Evolutionary conservation across 2,329 filamentous ascomycete species (phyloP).

Genomic region (Penicillium sp.): DNA sequence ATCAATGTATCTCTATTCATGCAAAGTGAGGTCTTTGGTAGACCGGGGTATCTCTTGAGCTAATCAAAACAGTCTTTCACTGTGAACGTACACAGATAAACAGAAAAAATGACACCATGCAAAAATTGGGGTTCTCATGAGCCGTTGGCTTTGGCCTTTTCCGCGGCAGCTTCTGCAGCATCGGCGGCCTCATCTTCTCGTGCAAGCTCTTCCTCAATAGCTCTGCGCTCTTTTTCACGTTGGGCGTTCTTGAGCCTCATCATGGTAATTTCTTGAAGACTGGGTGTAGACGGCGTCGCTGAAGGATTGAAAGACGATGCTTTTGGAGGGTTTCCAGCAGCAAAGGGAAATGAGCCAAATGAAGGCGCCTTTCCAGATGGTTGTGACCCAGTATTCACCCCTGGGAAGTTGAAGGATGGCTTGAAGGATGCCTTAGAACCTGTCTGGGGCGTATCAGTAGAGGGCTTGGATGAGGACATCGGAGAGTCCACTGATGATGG

Average conservation of each 20-base stretch:
- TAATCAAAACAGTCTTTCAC: conserved; percentile 1
- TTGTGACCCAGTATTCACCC: conserved; percentile 28
- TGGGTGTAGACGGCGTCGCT: conserved; percentile 36
- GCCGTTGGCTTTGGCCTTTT: conserved; percentile 11
- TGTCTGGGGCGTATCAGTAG: background rate
- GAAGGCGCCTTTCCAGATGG: conserved; percentile 41
- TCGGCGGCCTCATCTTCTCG: conserved; percentile 51
- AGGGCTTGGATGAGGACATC: conserved; percentile 21
- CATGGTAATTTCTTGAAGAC: conserved; percentile 53
- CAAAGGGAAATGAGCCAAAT: conserved; percentile 44
- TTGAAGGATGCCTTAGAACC: conserved; percentile 16
- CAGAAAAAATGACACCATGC: background rate
- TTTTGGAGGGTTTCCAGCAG: conserved; percentile 32
- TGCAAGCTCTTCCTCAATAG: conserved; percentile 55
- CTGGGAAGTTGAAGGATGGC: conserved; percentile 38
- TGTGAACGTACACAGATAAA: background rate
- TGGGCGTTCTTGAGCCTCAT: conserved; percentile 61
- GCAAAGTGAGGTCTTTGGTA: background rate
- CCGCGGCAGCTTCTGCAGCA: background rate
- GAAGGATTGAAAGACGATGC: conserved; percentile 28
- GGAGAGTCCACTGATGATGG: conserved; percentile 16
- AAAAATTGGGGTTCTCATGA: conserved; percentile 2
- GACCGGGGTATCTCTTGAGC: conserved; percentile 29
- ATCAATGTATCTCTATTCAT: conserved; percentile 17
- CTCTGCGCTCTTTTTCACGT: conserved; percentile 54